Conservation (phyloP, 495 filamentous ascomycete species). For the Aspergillus funiculosus region DNA sequence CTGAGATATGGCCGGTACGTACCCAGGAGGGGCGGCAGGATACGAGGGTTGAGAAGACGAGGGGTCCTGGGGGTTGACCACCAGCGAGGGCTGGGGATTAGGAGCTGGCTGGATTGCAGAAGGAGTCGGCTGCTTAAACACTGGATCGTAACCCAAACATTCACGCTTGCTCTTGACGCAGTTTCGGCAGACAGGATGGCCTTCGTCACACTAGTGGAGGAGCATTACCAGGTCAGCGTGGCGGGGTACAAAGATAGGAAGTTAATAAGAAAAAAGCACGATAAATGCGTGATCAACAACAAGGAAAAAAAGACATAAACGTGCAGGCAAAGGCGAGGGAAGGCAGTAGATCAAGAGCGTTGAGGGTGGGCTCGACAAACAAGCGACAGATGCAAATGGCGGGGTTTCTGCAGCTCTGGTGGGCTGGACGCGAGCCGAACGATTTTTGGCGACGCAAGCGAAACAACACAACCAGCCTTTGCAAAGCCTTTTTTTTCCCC, state of each 20-base stretch:
- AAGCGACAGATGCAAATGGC: constrained; percentile 28
- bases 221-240: constrained; percentile 5
- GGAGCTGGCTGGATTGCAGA: constrained; percentile 73
- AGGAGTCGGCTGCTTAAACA: constrained; percentile 83
- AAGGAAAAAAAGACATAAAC: constrained; percentile 23
- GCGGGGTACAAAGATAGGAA: constrained; percentile 18
- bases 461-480: constrained; percentile 22
- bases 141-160: constrained; percentile 95
- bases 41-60: constrained; percentile 34
- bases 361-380: constrained; percentile 17
- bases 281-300: constrained; percentile 16
- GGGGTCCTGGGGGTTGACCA: constrained; percentile 43
- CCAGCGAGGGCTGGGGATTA: constrained; percentile 45
- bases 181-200: constrained; percentile 89
- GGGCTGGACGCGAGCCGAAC: constrained; percentile 30
- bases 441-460: constrained; percentile 37
- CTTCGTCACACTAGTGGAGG: constrained; percentile 82
- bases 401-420: constrained; percentile 32
- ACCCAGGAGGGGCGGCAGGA: constrained; percentile 50
- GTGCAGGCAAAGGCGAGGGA: constrained; percentile 1
- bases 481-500: constrained; percentile 23
- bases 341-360: constrained; percentile 17
- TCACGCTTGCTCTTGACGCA: constrained; percentile 98
- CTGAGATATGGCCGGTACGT: constrained; percentile 54
- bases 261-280: constrained; percentile 9